Base-by-base conservation (phyloP, 2,329 filamentous ascomycete species). In the Celoporthe dispersa region DNA sequence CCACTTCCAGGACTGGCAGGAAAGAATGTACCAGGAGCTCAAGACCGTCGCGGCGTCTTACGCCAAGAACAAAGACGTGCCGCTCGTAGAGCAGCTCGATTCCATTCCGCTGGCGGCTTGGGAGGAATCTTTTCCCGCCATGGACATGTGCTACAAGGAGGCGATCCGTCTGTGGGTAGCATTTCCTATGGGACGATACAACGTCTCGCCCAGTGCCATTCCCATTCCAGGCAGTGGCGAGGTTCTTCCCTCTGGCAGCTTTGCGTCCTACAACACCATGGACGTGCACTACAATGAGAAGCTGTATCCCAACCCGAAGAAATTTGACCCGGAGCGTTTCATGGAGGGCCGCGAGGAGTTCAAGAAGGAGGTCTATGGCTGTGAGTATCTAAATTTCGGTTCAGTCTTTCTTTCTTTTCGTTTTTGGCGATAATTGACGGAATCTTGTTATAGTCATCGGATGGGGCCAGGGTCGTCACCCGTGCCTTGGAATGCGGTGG, bases 181-280 rank as follows among this genome's bases (percentile, higher is more conserved):
- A 3, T 74, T 74, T 31, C 64, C 70, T 6, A 63, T 63, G 60
- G 37, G 35, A 1, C 60, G 60, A 2, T 31, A 14, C 35, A 63
- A 63, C 25, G 37, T 12, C n/a, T 41, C 60, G 6, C 35, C 33
- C 31, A n/a, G 22, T 39, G n/a, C 60, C 37, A 63, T 63, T 4
- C 37, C 35, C 25, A 63, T 63, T 7, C 60, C 60, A 2, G 60
- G 60, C 12, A 63, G 31, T 14, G 65, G 70, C 44, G 73, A 77
- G 68, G 74, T 77, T 35, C 73, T 77, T 41, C 76, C 76, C 5
- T 37, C 66, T 1, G 64, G 69, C n/a, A 71, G 68, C 64, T 75
- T 71, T 66, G 74, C 68, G 41, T 63, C 53, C 19, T 77, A 75
- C 66, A 74, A 77, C 68, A 73, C 76, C 12, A 73, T 63, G 12